Conservation (phyloP, 139 green algal genomes). For the Trebouxia sp. region DNA sequence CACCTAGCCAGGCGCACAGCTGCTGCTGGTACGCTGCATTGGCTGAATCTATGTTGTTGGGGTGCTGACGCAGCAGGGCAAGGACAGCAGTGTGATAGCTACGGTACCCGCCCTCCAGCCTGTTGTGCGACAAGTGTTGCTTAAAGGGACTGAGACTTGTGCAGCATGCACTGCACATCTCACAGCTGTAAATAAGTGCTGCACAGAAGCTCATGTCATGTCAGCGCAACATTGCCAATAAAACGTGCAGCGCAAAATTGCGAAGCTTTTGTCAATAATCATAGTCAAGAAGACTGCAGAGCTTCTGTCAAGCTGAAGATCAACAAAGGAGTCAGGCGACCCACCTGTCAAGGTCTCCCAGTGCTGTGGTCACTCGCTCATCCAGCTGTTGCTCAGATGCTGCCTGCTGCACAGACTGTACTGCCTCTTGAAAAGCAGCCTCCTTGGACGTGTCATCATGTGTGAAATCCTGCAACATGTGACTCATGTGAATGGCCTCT, state of each 20-base stretch:
- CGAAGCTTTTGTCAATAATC: neutral
- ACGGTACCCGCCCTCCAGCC: constrained; percentile 37
- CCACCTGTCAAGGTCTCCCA: constrained; percentile 41
- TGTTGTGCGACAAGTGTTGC: neutral
- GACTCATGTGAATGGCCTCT: too few relatives aligned
- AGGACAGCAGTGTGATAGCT: constrained; percentile 26
- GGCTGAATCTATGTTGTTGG: neutral
- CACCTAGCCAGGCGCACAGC: neutral
- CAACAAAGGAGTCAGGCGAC: neutral
- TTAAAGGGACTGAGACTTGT: neutral
- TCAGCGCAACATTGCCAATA: too few relatives aligned
- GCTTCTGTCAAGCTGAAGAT: too few relatives aligned
- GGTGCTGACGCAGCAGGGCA: constrained; percentile 28
- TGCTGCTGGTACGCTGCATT: neutral
- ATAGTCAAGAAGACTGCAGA: too few relatives aligned
- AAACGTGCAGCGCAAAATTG: neutral
- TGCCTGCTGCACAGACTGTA: constrained; percentile 53
- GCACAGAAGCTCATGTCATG: neutral
- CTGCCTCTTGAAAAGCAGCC: constrained; percentile 51
- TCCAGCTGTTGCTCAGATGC: constrained; percentile 55
- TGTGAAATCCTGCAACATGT: constrained; percentile 53
- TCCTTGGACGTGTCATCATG: constrained; percentile 42
- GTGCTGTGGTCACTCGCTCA: constrained; percentile 35
- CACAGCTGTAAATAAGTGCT: neutral
- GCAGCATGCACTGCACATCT: neutral